Evolutionary conservation across 2,329 filamentous ascomycete species (phyloP), one percentile per base, ranked within the genome.

Genomic region (Botryotinia calthae): DNA sequence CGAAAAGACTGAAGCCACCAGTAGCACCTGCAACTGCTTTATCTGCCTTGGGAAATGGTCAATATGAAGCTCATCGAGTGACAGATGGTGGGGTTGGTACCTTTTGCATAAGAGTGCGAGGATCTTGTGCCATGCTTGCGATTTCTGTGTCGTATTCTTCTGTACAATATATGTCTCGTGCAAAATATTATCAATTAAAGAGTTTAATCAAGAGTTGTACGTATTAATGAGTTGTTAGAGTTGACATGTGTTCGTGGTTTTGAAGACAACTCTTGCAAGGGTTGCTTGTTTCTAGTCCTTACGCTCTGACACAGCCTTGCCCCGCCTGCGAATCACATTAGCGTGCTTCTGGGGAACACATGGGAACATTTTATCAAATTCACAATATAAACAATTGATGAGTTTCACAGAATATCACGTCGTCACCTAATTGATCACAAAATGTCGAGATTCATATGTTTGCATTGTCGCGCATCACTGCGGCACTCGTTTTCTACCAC

Each of bases 1-100:
- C 93, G 79, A 99, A 98, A 83, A 97, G 90, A 82, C 90, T 93
- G 84, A 97, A 98, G 79, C 95, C 95, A 42, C 92, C 86, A 31
- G 89, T 86, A 58, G 95, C 95, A 77, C 91, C 86, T 78, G 90
- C 84, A 40, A 93, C 88, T 70, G 90, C 87, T 85, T 96, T 97
- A 81, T 98, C 93, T 84, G 96, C 96, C 95, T 98, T 71, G 73
- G 79, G 64, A 70, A 72, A 59, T 37, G 40, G 66, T 72, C 54
- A 72, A 62, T 56, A 70, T 37, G 46, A 70, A 64, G 71, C 74
- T 76, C 75, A 75, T 77, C 74, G 62, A 74, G 56, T 58, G 61
- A 31, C 74, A 73, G 76, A 81, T 80, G 78, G 80, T 79, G 76
- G 78, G 78, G 75, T 77, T 76, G 10, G 54, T 79, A 94, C 92